Percentiles rank a stretch among this genome's conserved stretches.
These are phyloP conservation scores for Chlorella ohadii DNA, from an alignment of 139 green algal species.

Conservation along the genomic window DNA sequence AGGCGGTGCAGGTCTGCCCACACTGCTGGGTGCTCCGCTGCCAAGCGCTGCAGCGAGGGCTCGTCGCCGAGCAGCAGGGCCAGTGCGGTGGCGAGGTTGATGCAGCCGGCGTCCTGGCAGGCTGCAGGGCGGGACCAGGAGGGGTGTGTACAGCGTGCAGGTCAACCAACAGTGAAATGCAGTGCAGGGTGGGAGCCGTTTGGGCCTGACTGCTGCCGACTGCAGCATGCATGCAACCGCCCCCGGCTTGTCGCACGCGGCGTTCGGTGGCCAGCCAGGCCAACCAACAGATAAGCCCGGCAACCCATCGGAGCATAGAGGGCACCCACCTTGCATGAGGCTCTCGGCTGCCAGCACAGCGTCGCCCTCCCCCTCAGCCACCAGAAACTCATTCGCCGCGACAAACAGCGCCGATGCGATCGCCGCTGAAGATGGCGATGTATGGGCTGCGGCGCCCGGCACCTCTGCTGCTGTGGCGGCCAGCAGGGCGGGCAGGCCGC, in stretches of 20 bases:
- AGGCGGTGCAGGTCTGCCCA: slow-evolving; percentile 43
- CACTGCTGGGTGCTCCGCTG: slow-evolving; percentile 28
- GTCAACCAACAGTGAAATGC: background rate
- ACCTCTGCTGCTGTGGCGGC: background rate
- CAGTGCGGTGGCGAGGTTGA: slow-evolving; percentile 56
- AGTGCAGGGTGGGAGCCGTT: background rate
- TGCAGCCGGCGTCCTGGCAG: slow-evolving; percentile 42
- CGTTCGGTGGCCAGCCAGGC: no score
- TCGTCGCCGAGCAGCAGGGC: slow-evolving; percentile 68
- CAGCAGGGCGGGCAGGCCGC: slow-evolving; percentile 45
- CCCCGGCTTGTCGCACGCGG: no score
- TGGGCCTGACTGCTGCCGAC: no score
- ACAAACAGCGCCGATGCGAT: slow-evolving; percentile 45
- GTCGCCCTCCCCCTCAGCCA: slow-evolving; percentile 42
- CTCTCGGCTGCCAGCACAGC: slow-evolving; percentile 33
- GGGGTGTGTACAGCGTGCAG: background rate
- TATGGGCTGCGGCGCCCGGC: background rate
- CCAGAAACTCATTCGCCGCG: slow-evolving; percentile 47
- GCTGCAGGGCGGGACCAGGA: background rate
- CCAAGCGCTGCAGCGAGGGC: slow-evolving; percentile 24
- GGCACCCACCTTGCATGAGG: slow-evolving; percentile 18
- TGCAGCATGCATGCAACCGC: no score
- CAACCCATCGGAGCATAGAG: no score
- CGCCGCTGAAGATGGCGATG: slow-evolving; percentile 16
- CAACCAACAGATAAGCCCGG: no score